Base-by-base conservation (phyloP, 345 rosid genomes). In the Noccaea bulbosa region DNA sequence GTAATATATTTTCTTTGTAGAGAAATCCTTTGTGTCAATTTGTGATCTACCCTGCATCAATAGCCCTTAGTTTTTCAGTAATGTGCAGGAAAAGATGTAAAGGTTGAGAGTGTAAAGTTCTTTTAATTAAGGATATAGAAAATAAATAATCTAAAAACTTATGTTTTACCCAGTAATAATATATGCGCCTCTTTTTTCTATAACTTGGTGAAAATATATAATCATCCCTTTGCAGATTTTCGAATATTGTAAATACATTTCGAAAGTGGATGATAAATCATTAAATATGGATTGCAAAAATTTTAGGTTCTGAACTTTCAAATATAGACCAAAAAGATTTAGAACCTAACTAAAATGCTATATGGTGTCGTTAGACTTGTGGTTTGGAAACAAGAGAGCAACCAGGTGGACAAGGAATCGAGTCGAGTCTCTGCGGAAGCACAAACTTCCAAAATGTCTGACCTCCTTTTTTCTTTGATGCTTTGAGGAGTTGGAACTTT, bases 101-200 rank as follows among this genome's bases (percentile, higher is more conserved):
- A 73, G 72, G 34, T 73, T 65, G 77, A 56, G 71, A 48, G 53
- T 73, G 71, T 73, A 73, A 65, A 73, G 77, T 48, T 57, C 9
- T 47, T 37, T 14, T 17, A 17, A 17, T 7, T 2, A 72, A 55
- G 22, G 43, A 45, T 37, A n/a, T n/a, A n/a, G n/a, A 35, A 11
- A 64, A 38, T 14, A 32, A 34, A 55, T 16, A 38, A 62, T 52
- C 16, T 54, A 49, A 15, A 38, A 73, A 40, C 54, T n/a, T 33
- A 16, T 65, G 53, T 20, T 60, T 40, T 46, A 16, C 63, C 32
- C 7, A 53, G 65, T 64, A 47, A 47, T 48, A 17, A 47, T 48
- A 17, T 57, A 38, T 56, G 43, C 9, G 4, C 7, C 35, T 43
- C 14, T 55, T 38, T 38, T 38, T 38, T 9, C 4, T 8, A 8